phyloP scores from a whole-genome alignment of 306 rosid species.

The Begonia masoniana region DNA sequence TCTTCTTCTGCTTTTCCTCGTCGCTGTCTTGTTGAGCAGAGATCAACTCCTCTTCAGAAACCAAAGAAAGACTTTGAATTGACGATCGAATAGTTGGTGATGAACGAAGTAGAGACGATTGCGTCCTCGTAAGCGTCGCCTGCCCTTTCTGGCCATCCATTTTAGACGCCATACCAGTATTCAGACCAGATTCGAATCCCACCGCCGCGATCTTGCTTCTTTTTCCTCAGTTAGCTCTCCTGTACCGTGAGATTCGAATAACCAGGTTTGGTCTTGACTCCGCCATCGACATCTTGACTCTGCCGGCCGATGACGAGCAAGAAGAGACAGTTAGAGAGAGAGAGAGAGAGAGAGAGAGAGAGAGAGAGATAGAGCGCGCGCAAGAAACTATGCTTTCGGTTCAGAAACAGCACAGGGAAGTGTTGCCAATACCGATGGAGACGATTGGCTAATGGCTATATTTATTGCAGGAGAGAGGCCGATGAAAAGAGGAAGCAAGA shows the following conservation, averaged over 20 bases:
- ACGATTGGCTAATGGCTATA: conserved; percentile 13
- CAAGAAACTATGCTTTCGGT: neutral
- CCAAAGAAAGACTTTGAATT: conserved; percentile 65
- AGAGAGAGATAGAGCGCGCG: neutral
- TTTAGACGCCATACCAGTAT: neutral
- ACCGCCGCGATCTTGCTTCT: conserved; percentile 19
- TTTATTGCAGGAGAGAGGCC: conserved; percentile 7
- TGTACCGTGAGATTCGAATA: conserved; percentile 7
- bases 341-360: neutral
- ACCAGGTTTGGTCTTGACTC: neutral
- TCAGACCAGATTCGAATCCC: conserved; percentile 8
- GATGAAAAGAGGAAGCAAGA: conserved; percentile 11
- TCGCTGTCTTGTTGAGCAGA: conserved; percentile 15
- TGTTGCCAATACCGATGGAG: conserved; percentile 14
- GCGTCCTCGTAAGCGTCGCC: conserved; percentile 75
- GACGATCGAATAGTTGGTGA: conserved; percentile 92
- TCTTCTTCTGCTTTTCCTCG: conserved; percentile 23
- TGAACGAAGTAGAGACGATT: conserved; percentile 76
- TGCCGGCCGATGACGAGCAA: neutral
- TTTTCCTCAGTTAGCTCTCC: conserved; percentile 1
- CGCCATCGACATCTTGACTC: conserved; percentile 7
- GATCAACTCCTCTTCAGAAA: conserved; percentile 35
- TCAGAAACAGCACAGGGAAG: neutral
- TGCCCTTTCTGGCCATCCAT: conserved; percentile 71
- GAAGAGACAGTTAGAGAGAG: neutral